Evolutionary conservation across 176 grass and related monocot genomes (phyloP), one percentile per base, ranked within the genome.

Genomic region (Avena sativa): DNA sequence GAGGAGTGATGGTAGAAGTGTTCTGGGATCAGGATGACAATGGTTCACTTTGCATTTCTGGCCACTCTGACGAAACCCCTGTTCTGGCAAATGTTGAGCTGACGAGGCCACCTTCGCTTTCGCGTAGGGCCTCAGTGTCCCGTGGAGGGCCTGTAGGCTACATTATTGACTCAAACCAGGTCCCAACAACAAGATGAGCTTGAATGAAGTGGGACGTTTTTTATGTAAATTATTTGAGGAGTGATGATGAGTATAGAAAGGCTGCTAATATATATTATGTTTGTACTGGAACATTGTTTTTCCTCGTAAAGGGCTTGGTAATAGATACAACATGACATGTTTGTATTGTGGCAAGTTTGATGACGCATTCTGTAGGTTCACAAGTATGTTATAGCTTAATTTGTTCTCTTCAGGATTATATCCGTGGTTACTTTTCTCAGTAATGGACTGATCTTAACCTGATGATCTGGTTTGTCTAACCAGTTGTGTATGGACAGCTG

Each of bases 1-100:
- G 97, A 81, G 97, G 97, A 9, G 43, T 91, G 51, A 96, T 99
- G 97, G 97, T 96, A 61, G 97, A 99, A 55, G 94, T 99, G 20
- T 94, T 85, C 85, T 99, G 97, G 97, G 94, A 96, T n/a, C 88
- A 95, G 76, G 94, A 99, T 52, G 92, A 99, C 26, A 89, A 70
- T 4, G 97, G 97, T 28, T 88, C 87, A 14, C 94, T 99, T 49
- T 99, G 94, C 87, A 89, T 96, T 74, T 94, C 90, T 16, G 97
- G 94, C 7, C 97, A 99, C 87, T 94, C 92, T 8, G 70, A 82
- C 0, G 90, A 94, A 69, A 90, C 79, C 20, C 88, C 89, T 9
- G 85, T 99, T 21, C 94, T 92, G 2, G 64, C 78, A 23, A 91
- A 87, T 74, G 89, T 85, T 78, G 83, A 93, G 78, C 61, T 91